Evolutionary conservation across 257 asterid genomes (phyloP), one percentile per base, ranked within the genome.

Genomic region (Solanum habrochaites): DNA sequence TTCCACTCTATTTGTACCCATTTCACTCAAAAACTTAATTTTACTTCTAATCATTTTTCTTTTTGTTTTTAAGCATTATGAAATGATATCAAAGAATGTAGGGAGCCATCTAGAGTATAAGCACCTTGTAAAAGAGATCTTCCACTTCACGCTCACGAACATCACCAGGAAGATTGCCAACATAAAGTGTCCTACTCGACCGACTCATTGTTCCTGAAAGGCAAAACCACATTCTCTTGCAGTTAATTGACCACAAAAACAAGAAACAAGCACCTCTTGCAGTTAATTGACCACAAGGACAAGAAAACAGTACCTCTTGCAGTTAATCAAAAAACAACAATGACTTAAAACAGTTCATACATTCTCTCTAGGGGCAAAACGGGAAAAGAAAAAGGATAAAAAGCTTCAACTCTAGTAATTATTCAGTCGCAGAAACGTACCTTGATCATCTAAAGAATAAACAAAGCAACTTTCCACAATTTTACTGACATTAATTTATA

Each of bases 151-250:
- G 94, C 91, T 97, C 99, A 23, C 99, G 98, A 82, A 94, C 93
- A 89, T 96, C 99, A 25, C 99, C 99, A 7, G 99, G 99, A 89
- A 97, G 99, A 92, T 97, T 97, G 56, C 99, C 99, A 18, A 97
- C 98, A 45, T 97, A 96, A 66, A 97, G 96, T 39, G 99, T 97
- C 92, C 98, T 93, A 91, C 98, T 95, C 13, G 99, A 92, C 56
- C 99, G 98, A 91, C 99, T 97, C 99, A 97, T 97, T 86, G 82
- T 94, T 87, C 92, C 83, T 78, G 67, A 43, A 72, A 49, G 23
- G 27, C 10, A 35, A n/a, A 35, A 75, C 73, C 39, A 37, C 39
- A 37, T 37, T 1, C 39, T 6, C 39, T 37, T 32, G 35, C 58
- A 20, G 11, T 20, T 7, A 56, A 56, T 56, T 56, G 64, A 20